Evolutionary conservation across 192 early-diverging fungal species (phyloP), one percentile per base, ranked within the genome.

Genomic region (Mortierella antarctica): DNA sequence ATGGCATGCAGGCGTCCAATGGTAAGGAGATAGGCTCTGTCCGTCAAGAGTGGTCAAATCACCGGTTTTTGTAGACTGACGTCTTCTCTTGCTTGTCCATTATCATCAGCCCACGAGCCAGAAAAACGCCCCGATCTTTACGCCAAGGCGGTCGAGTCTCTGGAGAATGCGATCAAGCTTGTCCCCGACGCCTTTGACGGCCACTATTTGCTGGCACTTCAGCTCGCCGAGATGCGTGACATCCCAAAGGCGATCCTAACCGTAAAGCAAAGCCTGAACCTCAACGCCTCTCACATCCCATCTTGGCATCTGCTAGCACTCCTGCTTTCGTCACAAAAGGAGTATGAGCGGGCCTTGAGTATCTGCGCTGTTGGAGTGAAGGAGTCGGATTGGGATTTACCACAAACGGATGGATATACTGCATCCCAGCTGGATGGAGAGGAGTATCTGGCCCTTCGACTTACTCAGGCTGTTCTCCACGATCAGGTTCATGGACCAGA

Each of bases 221-320:
- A 93, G 83, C 87, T 88, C 42, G 93, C 92, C 7, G 78, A 89
- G 23, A 91, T 88, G 66, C 87, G 91, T 17, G 87, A 93, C 44
- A 84, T 91, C 23, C 42, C 79, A 7, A 83, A 86, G 44, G 92
- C 93, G 7, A 87, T 89, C 10, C 54, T 62, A 15, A 65, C 84
- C 14, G 83, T 89, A 5, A 90, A 86, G 62, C 83, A 87, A 45
- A 89, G 89, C 6, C 65, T 92, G 21, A 73, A 70, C 41, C 62
- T 91, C 49, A 84, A 90, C 40, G 61, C 88, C 0, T 67, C 71
- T 8, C 86, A 92, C 51, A 83, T 92, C 45, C 87, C 90, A 42
- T 91, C 93, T 11, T 95, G 92, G 92, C 91, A 95, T 67, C 78
- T 95, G n/a, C 65, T 95, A 40, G 91, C 82, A 7, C 83, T 93